These are phyloP conservation scores for Coleophoma crateriformis DNA, from an alignment of 2,329 filamentous ascomycete genomes.

Conservation along the genomic window DNA sequence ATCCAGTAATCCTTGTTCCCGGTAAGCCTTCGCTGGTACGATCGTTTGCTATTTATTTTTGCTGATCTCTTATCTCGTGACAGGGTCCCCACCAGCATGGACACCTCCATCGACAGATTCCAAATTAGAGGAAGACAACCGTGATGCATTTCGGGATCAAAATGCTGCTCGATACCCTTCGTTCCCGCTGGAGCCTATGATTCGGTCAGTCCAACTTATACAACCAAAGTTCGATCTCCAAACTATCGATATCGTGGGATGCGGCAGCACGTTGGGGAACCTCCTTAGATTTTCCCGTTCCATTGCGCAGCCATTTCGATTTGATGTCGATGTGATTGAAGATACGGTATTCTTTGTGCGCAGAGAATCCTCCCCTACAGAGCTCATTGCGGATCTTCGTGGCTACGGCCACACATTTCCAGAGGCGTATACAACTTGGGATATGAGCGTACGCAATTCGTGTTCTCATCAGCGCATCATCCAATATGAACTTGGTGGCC, in stretches of 20 bases:
- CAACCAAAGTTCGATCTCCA: constrained; percentile 27
- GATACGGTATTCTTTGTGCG: constrained; percentile 56
- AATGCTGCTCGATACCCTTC: constrained; percentile 33
- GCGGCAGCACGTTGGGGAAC: constrained; percentile 53
- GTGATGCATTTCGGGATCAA: constrained; percentile 34
- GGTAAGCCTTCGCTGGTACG: constrained; percentile 26
- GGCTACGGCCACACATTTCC: constrained; percentile 63
- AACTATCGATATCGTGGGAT: constrained; percentile 48
- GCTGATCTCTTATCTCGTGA: constrained; percentile 2
- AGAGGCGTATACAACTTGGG: constrained; percentile 60
- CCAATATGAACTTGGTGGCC: constrained; percentile 46
- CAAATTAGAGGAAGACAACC: constrained; percentile 36
- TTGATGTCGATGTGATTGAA: constrained; percentile 48
- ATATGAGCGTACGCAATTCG: constrained; percentile 43
- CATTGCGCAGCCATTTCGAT: constrained; percentile 44
- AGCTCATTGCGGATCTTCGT: constrained; percentile 43
- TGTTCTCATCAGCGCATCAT: constrained; percentile 55
- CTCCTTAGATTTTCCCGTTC: constrained; percentile 49
- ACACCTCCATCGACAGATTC: constrained; percentile 30
- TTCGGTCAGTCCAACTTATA: constrained; percentile 28
- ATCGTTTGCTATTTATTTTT: background rate
- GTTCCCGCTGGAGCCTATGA: constrained; percentile 18
- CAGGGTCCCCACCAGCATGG: constrained; percentile 47
- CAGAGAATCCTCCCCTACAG: constrained; percentile 51
- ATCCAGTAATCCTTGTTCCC: constrained; percentile 37